Conservation (phyloP, 371 early-diverging fungal genomes). For the Syncephalastrum contaminatum region DNA sequence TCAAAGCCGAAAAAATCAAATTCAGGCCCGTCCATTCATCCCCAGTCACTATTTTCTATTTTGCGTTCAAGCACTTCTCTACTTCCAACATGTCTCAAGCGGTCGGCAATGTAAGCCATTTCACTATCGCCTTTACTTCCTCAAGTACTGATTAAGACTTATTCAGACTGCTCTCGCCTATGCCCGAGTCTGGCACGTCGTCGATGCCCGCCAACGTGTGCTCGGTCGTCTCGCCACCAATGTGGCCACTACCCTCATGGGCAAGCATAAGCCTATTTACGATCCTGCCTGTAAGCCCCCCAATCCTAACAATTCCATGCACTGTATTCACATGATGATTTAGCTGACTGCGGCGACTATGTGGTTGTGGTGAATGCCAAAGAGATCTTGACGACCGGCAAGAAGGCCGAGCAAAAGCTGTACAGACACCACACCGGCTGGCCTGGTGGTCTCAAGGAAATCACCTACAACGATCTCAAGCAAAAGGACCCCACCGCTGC, state of each 20-base stretch:
- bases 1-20: no score
- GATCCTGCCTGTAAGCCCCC: conserved; percentile 78
- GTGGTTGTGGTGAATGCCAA: conserved; percentile 96
- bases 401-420: conserved; percentile 84
- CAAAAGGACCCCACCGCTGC: conserved; percentile 80
- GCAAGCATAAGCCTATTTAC: conserved; percentile 96
- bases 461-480: conserved; percentile 72
- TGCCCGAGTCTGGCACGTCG: conserved; percentile 94
- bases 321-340: conserved; percentile 3
- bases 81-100: conserved; percentile 63
- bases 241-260: conserved; percentile 93
- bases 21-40: no score
- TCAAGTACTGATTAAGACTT: not conserved
- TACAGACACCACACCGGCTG: conserved; percentile 90
- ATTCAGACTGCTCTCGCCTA: conserved; percentile 87
- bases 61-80: conserved; percentile 44
- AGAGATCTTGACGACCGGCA: conserved; percentile 82
- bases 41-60: conserved; percentile 6
- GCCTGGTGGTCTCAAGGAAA: conserved; percentile 91
- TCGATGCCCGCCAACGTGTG: conserved; percentile 88
- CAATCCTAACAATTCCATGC: not conserved
- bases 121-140: not conserved
- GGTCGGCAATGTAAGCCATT: conserved; percentile 56
- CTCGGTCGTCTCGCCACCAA: conserved; percentile 88
- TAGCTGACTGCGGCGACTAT: conserved; percentile 96